Conservation (phyloP, 306 rosid species). For the Arachis stenosperma region DNA sequence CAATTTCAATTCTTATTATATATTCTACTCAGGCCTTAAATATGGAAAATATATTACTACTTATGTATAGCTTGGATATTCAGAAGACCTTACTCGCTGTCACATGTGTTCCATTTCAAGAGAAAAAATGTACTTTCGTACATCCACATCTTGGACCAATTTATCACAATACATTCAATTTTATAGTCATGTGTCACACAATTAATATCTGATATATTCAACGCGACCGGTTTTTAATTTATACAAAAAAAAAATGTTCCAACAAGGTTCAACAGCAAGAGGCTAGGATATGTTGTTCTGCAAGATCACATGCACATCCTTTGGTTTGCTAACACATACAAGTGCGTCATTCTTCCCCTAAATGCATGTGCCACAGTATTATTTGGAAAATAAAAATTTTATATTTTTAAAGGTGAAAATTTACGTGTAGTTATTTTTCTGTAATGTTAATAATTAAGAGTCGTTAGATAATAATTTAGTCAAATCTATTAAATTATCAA, state of each 20-base stretch:
- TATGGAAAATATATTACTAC: background rate
- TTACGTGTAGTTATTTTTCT: no score
- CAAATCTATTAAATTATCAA: no score
- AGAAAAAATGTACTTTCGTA: constrained; percentile 13
- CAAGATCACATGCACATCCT: background rate
- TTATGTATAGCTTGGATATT: background rate
- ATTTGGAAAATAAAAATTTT: no score
- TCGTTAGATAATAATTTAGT: no score
- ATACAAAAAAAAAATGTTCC: constrained; percentile 5
- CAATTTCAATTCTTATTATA: constrained; percentile 1
- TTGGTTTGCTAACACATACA: constrained; percentile 17
- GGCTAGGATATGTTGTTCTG: constrained; percentile 4
- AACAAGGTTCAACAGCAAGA: constrained; percentile 10
- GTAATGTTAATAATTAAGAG: no score
- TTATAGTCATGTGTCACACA: constrained; percentile 18
- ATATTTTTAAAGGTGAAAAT: no score
- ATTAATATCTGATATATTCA: constrained; percentile 34
- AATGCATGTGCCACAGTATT: background rate
- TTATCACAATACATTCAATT: constrained; percentile 13
- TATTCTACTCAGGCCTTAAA: constrained; percentile 18
- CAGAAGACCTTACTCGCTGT: background rate
- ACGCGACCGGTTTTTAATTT: background rate
- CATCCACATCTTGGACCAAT: background rate
- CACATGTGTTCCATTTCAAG: constrained; percentile 16
- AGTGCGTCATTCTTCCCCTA: constrained; percentile 16